A percentile compares a stretch with the other conserved stretches of the same genome.
phyloP scores from a whole-genome alignment of 768 basidiomycete genomes.

The Psilocybe cubensis region DNA sequence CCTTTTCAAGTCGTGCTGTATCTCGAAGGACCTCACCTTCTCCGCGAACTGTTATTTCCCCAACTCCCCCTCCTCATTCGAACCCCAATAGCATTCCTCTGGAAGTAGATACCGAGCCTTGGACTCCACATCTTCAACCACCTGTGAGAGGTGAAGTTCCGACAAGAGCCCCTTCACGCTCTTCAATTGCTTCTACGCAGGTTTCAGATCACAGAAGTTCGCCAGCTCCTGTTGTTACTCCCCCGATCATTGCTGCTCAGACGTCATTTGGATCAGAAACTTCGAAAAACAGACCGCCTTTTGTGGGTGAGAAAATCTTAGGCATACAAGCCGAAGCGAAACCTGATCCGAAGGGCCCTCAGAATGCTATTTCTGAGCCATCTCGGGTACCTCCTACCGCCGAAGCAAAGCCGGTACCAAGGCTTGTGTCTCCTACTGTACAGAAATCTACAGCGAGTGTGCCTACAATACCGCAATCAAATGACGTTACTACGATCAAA shows the following conservation, averaged over 20 bases:
- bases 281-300: neutral
- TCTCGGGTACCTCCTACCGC: neutral
- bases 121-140: slow-evolving; percentile 21
- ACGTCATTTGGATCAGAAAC: neutral
- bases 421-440: slow-evolving; percentile 6
- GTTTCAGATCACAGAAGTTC: slow-evolving; percentile 42
- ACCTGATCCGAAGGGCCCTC: neutral
- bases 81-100: slow-evolving; percentile 13
- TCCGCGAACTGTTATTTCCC: slow-evolving; percentile 29
- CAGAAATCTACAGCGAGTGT: slow-evolving; percentile 10
- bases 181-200: slow-evolving; percentile 59
- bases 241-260: slow-evolving; percentile 8
- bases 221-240: slow-evolving; percentile 10
- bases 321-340: neutral
- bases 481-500: slow-evolving; percentile 5
- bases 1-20: slow-evolving; percentile 22
- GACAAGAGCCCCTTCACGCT: slow-evolving; percentile 51
- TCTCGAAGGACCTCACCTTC: slow-evolving; percentile 32
- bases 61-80: slow-evolving; percentile 19
- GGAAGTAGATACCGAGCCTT: slow-evolving; percentile 14
- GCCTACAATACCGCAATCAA: slow-evolving; percentile 4
- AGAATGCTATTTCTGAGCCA: slow-evolving; percentile 4
- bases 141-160: slow-evolving; percentile 15
- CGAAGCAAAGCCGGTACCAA: slow-evolving; percentile 8
- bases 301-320: neutral